phyloP scores from a whole-genome alignment of 176 grass and related monocot species.

The Poa pratensis region DNA sequence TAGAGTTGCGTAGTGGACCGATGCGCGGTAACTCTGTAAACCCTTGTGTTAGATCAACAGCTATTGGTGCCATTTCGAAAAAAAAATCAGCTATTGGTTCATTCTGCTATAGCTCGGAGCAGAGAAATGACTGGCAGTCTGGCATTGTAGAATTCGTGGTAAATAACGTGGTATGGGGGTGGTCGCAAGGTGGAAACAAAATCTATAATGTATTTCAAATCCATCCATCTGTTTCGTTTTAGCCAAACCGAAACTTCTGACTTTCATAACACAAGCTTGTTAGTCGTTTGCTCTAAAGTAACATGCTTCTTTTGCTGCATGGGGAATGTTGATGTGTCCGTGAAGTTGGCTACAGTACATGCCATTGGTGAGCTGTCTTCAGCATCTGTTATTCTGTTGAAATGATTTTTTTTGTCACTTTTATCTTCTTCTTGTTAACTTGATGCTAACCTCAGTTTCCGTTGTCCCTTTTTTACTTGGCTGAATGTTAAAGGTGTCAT shows the following conservation, averaged over 20 bases:
- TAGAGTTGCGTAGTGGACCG: not conserved
- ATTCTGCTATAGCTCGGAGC: not conserved
- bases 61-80: too few species aligned
- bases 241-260: not conserved
- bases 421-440: not conserved
- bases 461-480: too few species aligned
- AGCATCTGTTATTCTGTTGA: not conserved
- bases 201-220: not conserved
- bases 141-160: not conserved
- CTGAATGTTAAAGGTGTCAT: constrained; percentile 74
- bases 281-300: not conserved
- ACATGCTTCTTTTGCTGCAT: constrained; percentile 32
- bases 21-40: not conserved
- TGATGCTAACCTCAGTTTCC: constrained; percentile 3
- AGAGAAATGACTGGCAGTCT: not conserved
- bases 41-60: not conserved
- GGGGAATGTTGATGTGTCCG: constrained; percentile 10
- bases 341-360: constrained; percentile 98
- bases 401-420: constrained; percentile 1
- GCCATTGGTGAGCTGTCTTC: constrained; percentile 72
- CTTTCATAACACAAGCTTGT: not conserved
- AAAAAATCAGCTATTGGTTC: not conserved
- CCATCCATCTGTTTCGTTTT: not conserved
- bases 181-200: not conserved
- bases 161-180: not conserved